These are phyloP conservation scores for Citrus hindsii DNA, from an alignment of 345 rosid genomes.

Conservation along the genomic window DNA sequence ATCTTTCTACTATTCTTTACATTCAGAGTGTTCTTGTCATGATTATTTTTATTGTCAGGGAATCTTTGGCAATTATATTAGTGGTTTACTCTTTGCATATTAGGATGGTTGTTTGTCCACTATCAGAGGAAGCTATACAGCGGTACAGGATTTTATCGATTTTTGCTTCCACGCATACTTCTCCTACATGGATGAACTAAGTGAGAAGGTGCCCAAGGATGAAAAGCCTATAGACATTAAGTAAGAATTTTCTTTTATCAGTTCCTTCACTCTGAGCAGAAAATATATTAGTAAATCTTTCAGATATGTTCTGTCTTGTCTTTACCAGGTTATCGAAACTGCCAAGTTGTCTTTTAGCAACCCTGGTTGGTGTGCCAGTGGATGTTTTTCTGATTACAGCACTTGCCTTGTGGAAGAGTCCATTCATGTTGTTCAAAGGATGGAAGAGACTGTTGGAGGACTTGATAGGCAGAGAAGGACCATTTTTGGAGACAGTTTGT, in stretches of 20 bases:
- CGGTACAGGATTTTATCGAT: constrained; percentile 68
- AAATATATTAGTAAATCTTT: neutral
- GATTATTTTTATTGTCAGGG: neutral
- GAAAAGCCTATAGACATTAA: constrained; percentile 58
- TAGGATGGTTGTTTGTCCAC: constrained; percentile 75
- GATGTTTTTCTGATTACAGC: constrained; percentile 55
- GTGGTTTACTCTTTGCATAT: neutral
- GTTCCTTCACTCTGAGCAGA: neutral
- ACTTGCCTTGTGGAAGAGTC: constrained; percentile 80
- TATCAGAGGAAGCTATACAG: constrained; percentile 64
- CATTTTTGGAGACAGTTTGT: constrained; percentile 81
- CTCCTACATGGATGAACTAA: constrained; percentile 82
- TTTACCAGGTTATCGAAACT: constrained; percentile 49
- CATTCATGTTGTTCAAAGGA: constrained; percentile 75
- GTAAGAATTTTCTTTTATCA: constrained; percentile 25
- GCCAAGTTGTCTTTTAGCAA: constrained; percentile 65
- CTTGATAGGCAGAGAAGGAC: constrained; percentile 86
- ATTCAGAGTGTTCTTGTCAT: neutral
- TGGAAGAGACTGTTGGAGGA: constrained; percentile 90
- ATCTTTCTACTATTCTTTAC: neutral
- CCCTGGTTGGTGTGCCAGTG: constrained; percentile 57
- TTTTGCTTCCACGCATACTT: constrained; percentile 92
- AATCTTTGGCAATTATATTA: neutral
- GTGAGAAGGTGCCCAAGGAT: constrained; percentile 43
- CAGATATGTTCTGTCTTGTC: neutral